These are phyloP conservation scores for Maudiozyma humilis DNA, from an alignment of 1,139 yeast species.

Conservation along the genomic window DNA sequence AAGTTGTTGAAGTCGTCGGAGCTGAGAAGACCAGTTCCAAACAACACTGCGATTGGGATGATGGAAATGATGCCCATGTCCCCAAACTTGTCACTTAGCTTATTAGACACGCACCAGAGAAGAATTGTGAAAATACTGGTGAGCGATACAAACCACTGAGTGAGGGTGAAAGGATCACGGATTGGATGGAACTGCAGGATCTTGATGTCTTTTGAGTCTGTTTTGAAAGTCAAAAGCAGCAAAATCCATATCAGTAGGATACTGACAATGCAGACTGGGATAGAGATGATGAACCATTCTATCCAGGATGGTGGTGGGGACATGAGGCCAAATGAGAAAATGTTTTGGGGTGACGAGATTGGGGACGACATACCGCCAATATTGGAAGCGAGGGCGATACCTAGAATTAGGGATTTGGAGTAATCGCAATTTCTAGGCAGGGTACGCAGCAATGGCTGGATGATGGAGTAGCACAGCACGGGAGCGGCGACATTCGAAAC, in stretches of 20 bases:
- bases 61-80: slow-evolving; percentile 86
- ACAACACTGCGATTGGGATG: slow-evolving; percentile 73
- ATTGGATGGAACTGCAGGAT: slow-evolving; percentile 53
- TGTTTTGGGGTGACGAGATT: slow-evolving; percentile 91
- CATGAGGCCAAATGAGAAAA: slow-evolving; percentile 82
- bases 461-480: slow-evolving; percentile 78
- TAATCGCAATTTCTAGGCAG: slow-evolving; percentile 71
- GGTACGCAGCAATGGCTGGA: slow-evolving; percentile 79
- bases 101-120: slow-evolving; percentile 77
- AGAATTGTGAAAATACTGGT: slow-evolving; percentile 66
- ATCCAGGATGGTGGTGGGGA: slow-evolving; percentile 89
- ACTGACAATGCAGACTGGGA: slow-evolving; percentile 65
- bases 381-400: slow-evolving; percentile 86
- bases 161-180: slow-evolving; percentile 58
- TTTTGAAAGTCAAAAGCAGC: slow-evolving; percentile 58
- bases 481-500: slow-evolving; percentile 96
- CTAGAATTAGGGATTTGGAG: slow-evolving; percentile 76
- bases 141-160: slow-evolving; percentile 59
- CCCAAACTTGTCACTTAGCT: slow-evolving; percentile 64
- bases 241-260: slow-evolving; percentile 64
- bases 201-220: slow-evolving; percentile 43
- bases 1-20: slow-evolving; percentile 86
- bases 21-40: slow-evolving; percentile 77
- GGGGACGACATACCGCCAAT: slow-evolving; percentile 97
- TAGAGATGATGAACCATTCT: slow-evolving; percentile 81